Conservation (phyloP, 2,329 filamentous ascomycete species). For the Aspergillus proliferans region DNA sequence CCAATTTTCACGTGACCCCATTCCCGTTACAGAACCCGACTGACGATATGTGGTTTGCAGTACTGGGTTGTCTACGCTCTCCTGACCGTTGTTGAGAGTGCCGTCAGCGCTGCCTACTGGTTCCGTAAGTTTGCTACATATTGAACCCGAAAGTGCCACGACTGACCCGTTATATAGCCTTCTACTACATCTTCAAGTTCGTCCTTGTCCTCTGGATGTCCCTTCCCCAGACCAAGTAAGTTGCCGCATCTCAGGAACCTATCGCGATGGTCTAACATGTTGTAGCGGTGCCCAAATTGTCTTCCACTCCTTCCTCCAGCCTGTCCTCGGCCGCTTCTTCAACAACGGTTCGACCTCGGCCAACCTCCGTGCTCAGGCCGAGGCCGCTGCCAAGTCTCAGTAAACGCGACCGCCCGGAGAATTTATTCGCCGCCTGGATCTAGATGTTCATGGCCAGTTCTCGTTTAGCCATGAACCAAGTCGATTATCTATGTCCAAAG, state of each 20-base stretch:
- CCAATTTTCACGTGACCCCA: slow-evolving; percentile 19
- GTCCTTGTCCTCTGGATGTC: slow-evolving; percentile 95
- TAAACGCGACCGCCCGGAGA: slow-evolving; percentile 25
- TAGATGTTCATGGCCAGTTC: slow-evolving; percentile 5
- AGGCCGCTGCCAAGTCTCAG: slow-evolving; percentile 58
- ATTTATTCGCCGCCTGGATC: background rate
- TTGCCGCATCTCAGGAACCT: slow-evolving; percentile 6
- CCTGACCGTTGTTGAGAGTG: slow-evolving; percentile 60
- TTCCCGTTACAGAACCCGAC: slow-evolving; percentile 1
- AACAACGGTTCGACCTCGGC: slow-evolving; percentile 66
- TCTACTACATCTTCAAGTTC: slow-evolving; percentile 99
- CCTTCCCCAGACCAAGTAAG: slow-evolving; percentile 87
- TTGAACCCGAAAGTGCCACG: background rate
- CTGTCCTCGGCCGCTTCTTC: slow-evolving; percentile 92
- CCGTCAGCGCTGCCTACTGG: slow-evolving; percentile 63
- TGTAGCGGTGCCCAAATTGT: slow-evolving; percentile 84
- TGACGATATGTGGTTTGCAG: slow-evolving; percentile 30
- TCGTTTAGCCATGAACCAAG: slow-evolving; percentile 9
- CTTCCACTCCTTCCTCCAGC: slow-evolving; percentile 93
- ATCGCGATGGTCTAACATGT: slow-evolving; percentile 2
- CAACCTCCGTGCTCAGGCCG: slow-evolving; percentile 83
- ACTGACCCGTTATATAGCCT: slow-evolving; percentile 46
- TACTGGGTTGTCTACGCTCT: slow-evolving; percentile 65
- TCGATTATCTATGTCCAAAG: slow-evolving; percentile 13
- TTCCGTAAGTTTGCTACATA: slow-evolving; percentile 46